phyloP scores from a whole-genome alignment of 805 yeast genomes.

The Saturnispora galanensis region DNA sequence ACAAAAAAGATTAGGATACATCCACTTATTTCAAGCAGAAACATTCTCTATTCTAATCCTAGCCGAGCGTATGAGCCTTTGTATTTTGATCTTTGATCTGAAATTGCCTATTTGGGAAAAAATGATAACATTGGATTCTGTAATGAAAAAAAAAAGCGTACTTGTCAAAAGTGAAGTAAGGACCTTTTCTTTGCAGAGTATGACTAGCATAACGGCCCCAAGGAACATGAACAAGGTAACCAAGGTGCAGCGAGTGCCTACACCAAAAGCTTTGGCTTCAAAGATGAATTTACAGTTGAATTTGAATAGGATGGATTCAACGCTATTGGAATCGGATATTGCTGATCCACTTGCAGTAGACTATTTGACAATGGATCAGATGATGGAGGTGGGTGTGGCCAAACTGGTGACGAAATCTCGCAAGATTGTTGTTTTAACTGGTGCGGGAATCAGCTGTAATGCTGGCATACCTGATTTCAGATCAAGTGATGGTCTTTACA shows the following conservation, averaged over 20 bases:
- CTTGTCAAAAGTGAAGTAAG: too few species aligned
- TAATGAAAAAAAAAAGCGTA: background rate
- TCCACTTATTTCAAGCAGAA: too few species aligned
- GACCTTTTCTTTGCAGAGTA: background rate
- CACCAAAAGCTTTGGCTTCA: background rate
- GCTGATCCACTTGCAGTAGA: slow-evolving; percentile 2
- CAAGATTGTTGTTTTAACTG: slow-evolving; percentile 65
- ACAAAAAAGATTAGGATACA: too few species aligned
- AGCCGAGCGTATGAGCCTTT: too few species aligned
- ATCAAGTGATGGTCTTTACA: slow-evolving; percentile 74
- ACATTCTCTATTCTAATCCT: too few species aligned
- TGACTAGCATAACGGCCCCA: background rate
- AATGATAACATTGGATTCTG: background rate
- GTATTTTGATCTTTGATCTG: too few species aligned
- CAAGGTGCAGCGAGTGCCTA: background rate
- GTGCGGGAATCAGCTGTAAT: slow-evolving; percentile 94
- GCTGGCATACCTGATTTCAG: slow-evolving; percentile 97
- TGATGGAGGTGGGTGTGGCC: slow-evolving; percentile 24
- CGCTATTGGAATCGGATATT: slow-evolving; percentile 5
- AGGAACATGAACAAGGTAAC: background rate
- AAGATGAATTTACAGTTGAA: background rate
- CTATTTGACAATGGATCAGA: slow-evolving; percentile 3
- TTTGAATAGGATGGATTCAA: slow-evolving; percentile 6
- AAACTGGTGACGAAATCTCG: slow-evolving; percentile 36
- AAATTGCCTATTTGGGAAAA: background rate